A percentile compares a stretch with the other conserved stretches of the same genome.
phyloP scores from a whole-genome alignment of 116 monocot genomes.

The Papilionanthe hybrid region DNA sequence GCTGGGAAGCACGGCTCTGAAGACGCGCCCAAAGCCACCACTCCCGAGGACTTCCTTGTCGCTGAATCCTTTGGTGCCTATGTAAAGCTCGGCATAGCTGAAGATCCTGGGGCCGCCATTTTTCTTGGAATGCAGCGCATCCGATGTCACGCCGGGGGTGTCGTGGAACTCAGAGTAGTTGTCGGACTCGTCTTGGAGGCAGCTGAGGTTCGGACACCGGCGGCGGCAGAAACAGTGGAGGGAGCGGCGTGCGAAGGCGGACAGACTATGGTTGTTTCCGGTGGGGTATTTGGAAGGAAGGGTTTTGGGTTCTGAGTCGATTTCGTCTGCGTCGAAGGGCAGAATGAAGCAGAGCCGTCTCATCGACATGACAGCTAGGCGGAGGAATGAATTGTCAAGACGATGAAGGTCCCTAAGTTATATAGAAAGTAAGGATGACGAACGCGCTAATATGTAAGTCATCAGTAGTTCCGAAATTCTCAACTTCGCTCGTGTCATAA shows the following conservation, averaged over 20 bases:
- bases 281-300: not conserved
- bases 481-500: too few species aligned
- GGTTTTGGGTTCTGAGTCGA: not conserved
- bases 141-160: not conserved
- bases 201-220: not conserved
- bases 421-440: too few species aligned
- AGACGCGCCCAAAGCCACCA: conserved; percentile 87
- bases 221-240: conserved; percentile 18
- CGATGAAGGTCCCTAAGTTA: too few species aligned
- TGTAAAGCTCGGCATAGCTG: conserved; percentile 87
- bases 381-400: too few species aligned
- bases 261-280: not conserved
- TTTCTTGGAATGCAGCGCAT: not conserved
- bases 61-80: conserved; percentile 69
- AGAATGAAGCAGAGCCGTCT: not conserved
- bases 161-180: not conserved
- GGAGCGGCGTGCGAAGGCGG: not conserved
- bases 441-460: too few species aligned
- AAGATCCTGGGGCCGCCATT: conserved; percentile 49
- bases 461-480: too few species aligned
- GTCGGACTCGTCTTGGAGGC: not conserved
- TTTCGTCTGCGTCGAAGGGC: not conserved
- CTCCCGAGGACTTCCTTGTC: conserved; percentile 63
- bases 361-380: not conserved
- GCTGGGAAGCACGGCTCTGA: conserved; percentile 69